Evolutionary conservation across 331 rosid genomes (phyloP).

Genomic region (Rosa hybrid): DNA sequence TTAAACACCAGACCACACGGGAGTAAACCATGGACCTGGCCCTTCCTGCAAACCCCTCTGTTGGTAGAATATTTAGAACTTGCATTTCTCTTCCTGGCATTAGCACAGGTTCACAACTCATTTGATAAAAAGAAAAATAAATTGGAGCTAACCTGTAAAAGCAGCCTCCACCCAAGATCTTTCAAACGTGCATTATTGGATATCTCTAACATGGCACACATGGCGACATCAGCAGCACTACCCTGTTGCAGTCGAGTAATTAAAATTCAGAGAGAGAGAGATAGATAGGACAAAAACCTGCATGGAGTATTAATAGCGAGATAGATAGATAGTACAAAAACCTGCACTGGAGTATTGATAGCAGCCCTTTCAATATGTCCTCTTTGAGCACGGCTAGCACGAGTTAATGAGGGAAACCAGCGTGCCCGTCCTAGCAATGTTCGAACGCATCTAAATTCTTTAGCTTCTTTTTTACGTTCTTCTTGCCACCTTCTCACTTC

Average conservation of each 20-base stretch:
- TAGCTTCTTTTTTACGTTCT: conserved; percentile 73
- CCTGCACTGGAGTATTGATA: conserved; percentile 98
- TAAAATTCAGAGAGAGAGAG: conserved; percentile 10
- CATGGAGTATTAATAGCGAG: conserved; percentile 73
- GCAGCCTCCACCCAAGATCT: conserved; percentile 93
- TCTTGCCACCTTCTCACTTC: conserved; percentile 86
- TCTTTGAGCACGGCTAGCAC: conserved; percentile 58
- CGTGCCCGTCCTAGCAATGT: conserved; percentile 92
- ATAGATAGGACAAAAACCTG: conserved; percentile 52
- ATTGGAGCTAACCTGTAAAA: conserved; percentile 66
- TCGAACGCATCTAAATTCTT: conserved; percentile 43
- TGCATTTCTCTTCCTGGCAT: background rate
- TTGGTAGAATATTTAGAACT: background rate
- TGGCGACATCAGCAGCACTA: conserved; percentile 98
- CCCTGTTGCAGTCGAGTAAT: conserved; percentile 61
- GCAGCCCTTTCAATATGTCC: conserved; percentile 98
- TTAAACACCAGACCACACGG: background rate
- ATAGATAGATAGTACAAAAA: conserved; percentile 21
- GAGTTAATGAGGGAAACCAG: conserved; percentile 61
- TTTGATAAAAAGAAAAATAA: background rate
- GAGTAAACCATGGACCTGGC: background rate
- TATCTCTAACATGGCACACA: conserved; percentile 97
- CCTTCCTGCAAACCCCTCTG: background rate
- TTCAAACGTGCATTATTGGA: conserved; percentile 54
- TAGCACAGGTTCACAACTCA: background rate